Evolutionary conservation across 768 basidiomycete species (phyloP).

Genomic region (Amanita thiersii): DNA sequence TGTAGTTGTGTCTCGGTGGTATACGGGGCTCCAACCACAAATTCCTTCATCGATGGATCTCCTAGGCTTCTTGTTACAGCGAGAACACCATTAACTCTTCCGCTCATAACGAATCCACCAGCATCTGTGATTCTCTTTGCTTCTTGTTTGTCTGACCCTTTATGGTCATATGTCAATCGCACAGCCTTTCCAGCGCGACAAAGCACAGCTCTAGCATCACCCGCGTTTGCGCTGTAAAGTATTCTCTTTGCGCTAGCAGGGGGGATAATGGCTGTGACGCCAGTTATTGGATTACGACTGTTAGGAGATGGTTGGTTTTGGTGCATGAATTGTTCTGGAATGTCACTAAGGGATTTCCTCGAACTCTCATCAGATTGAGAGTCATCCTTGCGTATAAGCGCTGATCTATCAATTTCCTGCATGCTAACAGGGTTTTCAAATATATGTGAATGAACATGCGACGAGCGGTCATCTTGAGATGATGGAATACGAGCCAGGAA

Average conservation of each 20-base stretch:
- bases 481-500: conserved; percentile 39
- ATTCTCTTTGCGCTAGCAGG: conserved; percentile 57
- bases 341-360: too few species aligned
- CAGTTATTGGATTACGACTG: too few species aligned
- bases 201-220: conserved; percentile 91
- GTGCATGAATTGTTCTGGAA: too few species aligned
- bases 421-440: conserved; percentile 18
- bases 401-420: conserved; percentile 33
- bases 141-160: conserved; percentile 94
- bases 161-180: conserved; percentile 96
- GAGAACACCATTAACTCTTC: conserved; percentile 94
- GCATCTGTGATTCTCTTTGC: conserved; percentile 97
- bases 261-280: conserved; percentile 29
- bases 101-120: conserved; percentile 98
- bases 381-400: conserved; percentile 29
- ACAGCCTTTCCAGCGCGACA: conserved; percentile 88
- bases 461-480: conserved; percentile 24
- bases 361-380: conserved; percentile 24
- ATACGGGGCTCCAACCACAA: conserved; percentile 95
- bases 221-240: conserved; percentile 93
- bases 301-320: too few species aligned
- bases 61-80: conserved; percentile 95
- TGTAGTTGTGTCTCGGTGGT: conserved; percentile 95
- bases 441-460: conserved; percentile 22
- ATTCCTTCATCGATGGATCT: conserved; percentile 99